Base-by-base conservation (phyloP, 495 filamentous ascomycete genomes). In the Rostrohypoxylon terebratum region DNA sequence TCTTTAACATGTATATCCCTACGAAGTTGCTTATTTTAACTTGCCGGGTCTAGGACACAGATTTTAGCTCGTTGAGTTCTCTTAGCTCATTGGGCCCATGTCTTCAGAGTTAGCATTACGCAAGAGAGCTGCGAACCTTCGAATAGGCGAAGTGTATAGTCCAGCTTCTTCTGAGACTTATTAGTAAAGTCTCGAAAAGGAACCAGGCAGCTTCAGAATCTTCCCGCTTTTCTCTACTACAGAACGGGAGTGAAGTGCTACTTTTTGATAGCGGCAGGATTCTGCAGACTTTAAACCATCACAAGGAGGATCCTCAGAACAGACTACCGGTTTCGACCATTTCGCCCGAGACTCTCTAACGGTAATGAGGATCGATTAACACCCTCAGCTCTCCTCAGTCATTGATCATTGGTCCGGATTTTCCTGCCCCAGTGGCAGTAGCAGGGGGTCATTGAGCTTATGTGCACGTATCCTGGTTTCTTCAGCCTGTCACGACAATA, bases 301-400 rank as follows among this genome's bases (percentile, higher is more conserved):
- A 55, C 48, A 60, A 18, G 48, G 34, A 11, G 20, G 21, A 71
- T 59, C 33, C 1, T 14, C 36, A 59, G 28, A 38, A 59, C 23
- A 59, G 18, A 40, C 36, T 42, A 34, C 55, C n/a, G 16, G 33
- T 40, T 59, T 42, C 34, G 55, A 42, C n/a, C 11, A 25, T 13
- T 21, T 59, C 18, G 18, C 20, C 36, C 55, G 55, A 59, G 20
- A n/a, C 55, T 44, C 18, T 8, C 20, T 14, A 13, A 20, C 20
- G n/a, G 55, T 20, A 42, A 34, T 59, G 6, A 42, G 63, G 44
- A 66, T 66, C 58, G 50, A 66, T 71, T 63, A 47, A 33, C 63
- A 36, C 60, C 40, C 23, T 55, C 23, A 55, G 21, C 48, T 31
- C 11, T 25, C 48, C 48, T 25, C 21, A 7, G 48, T 10, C 48